Percentiles rank a stretch among this genome's conserved stretches.
These are phyloP conservation scores for Solanum bukasovii DNA, from an alignment of 257 asterid genomes.

Conservation along the genomic window DNA sequence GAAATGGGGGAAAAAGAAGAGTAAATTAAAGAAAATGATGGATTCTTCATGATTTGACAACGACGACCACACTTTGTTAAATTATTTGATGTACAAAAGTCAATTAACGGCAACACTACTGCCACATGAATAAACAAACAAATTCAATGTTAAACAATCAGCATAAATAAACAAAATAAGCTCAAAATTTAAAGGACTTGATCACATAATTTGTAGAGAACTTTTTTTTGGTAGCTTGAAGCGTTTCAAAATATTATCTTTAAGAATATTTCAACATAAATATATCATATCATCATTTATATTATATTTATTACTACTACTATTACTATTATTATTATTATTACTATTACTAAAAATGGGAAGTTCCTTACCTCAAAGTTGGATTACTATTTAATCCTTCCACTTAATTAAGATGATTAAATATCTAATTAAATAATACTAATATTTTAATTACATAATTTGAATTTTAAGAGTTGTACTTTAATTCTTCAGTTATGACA, in stretches of 20 bases:
- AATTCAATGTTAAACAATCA: background rate
- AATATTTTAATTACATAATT: background rate
- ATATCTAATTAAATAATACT: too few relatives aligned
- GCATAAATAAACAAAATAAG: background rate
- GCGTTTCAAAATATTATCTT: too few relatives aligned
- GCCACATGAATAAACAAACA: background rate
- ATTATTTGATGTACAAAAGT: background rate
- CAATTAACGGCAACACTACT: background rate
- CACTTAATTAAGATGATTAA: background rate
- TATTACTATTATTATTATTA: too few relatives aligned
- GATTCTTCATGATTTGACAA: background rate
- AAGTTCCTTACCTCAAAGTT: accelerated
- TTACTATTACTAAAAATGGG: background rate
- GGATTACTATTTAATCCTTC: accelerated
- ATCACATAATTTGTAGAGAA: background rate
- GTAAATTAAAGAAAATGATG: background rate
- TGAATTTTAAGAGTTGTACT: background rate
- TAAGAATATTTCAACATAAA: too few relatives aligned
- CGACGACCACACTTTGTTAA: background rate
- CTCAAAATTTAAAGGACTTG: background rate
- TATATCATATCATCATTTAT: too few relatives aligned
- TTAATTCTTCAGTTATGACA: background rate
- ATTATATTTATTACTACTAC: too few relatives aligned
- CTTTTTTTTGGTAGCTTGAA: too few relatives aligned
- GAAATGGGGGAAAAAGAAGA: too few relatives aligned